Percentiles rank a stretch among this genome's conserved stretches.
Conservation (phyloP, 2,329 filamentous ascomycete genomes). For the Nannizziopsis barbatae region DNA sequence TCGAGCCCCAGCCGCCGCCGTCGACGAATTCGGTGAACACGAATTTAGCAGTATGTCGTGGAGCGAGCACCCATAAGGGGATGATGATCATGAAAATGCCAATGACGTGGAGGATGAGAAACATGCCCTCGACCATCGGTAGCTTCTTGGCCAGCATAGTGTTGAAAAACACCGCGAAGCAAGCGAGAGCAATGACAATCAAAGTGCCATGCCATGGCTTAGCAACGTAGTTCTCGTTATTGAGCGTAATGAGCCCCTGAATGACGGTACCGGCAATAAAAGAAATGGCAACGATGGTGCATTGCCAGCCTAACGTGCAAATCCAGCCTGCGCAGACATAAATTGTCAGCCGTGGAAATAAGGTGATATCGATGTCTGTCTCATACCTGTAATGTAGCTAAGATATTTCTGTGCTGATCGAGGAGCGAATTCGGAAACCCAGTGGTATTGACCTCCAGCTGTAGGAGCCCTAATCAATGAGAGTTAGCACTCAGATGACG, state of each 20-base stretch:
- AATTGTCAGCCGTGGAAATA: neutral
- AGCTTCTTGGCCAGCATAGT: constrained; percentile 20
- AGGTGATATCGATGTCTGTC: neutral
- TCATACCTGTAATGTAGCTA: constrained; percentile 28
- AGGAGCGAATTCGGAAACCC: constrained; percentile 38
- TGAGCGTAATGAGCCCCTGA: constrained; percentile 24
- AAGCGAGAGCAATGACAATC: constrained; percentile 28
- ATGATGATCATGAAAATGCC: constrained; percentile 38
- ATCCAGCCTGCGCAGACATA: constrained; percentile 23
- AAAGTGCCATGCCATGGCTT: constrained; percentile 30
- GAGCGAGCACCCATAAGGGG: constrained; percentile 31
- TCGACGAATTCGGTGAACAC: constrained; percentile 33
- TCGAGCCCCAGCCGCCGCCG: constrained; percentile 27
- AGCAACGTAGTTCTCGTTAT: constrained; percentile 24
- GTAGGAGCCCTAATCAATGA: constrained; percentile 27
- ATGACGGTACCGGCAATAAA: constrained; percentile 26
- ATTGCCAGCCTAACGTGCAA: constrained; percentile 25
- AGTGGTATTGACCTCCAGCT: constrained; percentile 33
- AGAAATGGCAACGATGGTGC: constrained; percentile 21
- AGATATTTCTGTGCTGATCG: constrained; percentile 32
- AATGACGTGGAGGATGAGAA: constrained; percentile 32
- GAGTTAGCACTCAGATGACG: constrained; percentile 8
- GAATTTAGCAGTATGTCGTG: constrained; percentile 16
- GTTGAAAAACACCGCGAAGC: constrained; percentile 22
- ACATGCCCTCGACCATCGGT: constrained; percentile 23